Evolutionary conservation across 75 land plant species (phyloP), one percentile per base, ranked within the genome.

Genomic region (Larix kaempferi): DNA sequence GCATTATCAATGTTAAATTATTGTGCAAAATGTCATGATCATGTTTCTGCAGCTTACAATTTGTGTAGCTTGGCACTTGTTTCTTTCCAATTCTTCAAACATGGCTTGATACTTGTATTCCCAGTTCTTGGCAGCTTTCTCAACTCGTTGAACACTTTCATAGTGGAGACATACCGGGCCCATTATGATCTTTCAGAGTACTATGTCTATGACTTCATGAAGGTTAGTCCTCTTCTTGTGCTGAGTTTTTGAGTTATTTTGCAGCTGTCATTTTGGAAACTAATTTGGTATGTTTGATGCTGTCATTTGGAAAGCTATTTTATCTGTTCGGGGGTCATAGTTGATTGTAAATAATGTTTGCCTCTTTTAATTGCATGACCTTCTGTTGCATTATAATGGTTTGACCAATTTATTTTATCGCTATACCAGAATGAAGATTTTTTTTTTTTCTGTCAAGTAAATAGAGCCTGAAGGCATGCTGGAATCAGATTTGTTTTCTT

Each of bases 91-190:
- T 23, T 6, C 27, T 29, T 57, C 37, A 55, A 74, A 27, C 37
- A 74, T 52, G n/a, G 67, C 37, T 29, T 74, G 65, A 74, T 82
- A 69, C 41, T 69, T 39, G 41, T 69, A 21, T 79, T 66, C 22
- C n/a, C 75, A 85, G 86, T 82, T 84, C 86, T 85, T 74, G 86
- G 86, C 74, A 85, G 80, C 64, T 85, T 85, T 61, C 77, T 85
- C 33, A 60, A 77, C 26, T 82, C 76, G 15, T 78, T 85, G 77
- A 85, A 85, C 63, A 27, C 49, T 37, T 85, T 85, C 71, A 78
- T 85, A 44, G 80, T 77, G 15, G 86, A 85, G 75, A 57, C 78
- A 55, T 83, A 85, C 52, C 22, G 57, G 76, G 56, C 81, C 60
- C 71, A 78, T 25, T 81, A 82, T 57, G 52, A 78, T 56, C 26